phyloP scores from a whole-genome alignment of 1,284 basidiomycete species.

The Amylostereum areolatum region DNA sequence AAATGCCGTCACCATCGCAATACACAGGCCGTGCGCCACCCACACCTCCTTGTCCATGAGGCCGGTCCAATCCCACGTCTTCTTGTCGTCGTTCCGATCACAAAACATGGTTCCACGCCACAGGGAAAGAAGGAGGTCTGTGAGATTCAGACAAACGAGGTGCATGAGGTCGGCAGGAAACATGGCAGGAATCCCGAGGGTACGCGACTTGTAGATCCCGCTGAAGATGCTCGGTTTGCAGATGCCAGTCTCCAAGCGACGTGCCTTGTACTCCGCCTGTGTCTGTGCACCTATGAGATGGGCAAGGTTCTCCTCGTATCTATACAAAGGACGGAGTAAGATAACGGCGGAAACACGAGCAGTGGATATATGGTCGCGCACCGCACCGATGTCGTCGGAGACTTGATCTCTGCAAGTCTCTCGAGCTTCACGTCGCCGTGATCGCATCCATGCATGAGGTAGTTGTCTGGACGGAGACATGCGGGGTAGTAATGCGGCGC shows the following conservation, averaged over 20 bases:
- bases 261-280: background rate
- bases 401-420: too few relatives aligned
- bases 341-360: too few relatives aligned
- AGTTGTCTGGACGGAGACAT: slow-evolving; percentile 1
- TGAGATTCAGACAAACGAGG: slow-evolving; percentile 15
- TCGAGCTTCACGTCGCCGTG: too few relatives aligned
- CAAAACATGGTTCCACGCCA: slow-evolving; percentile 15
- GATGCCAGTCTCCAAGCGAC: slow-evolving; percentile 2
- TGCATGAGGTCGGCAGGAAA: slow-evolving; percentile 21
- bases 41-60: slow-evolving; percentile 16
- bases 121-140: slow-evolving; percentile 14
- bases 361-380: too few relatives aligned
- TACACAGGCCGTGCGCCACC: slow-evolving; percentile 11
- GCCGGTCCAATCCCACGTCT: slow-evolving; percentile 26
- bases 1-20: slow-evolving; percentile 15
- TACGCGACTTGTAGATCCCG: slow-evolving; percentile 1
- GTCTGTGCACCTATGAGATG: too few relatives aligned
- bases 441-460: background rate
- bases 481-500: slow-evolving; percentile 4
- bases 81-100: slow-evolving; percentile 6
- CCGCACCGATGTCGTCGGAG: too few relatives aligned
- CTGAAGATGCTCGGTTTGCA: slow-evolving; percentile 5
- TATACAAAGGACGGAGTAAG: too few relatives aligned
- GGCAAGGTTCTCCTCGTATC: background rate
- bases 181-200: slow-evolving; percentile 9